Evolutionary conservation across 2,329 filamentous ascomycete genomes (phyloP), one percentile per base, ranked within the genome.

Genomic region (Colletotrichum cordylinicola): DNA sequence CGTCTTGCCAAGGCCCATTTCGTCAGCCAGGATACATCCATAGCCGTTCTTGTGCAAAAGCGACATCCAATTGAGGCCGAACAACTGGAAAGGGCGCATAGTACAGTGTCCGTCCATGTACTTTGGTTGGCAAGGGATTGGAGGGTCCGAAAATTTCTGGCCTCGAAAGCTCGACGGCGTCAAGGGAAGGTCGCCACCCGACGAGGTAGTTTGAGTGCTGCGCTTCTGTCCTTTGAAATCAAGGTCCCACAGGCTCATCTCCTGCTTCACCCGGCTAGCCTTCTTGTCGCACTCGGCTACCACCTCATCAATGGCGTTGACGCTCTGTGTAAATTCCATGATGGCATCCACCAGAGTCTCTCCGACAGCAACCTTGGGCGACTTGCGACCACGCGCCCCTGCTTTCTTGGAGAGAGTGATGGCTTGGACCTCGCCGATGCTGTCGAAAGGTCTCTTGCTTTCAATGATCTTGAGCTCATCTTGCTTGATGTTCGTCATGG

Each of bases 1-100:
- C 1, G 97, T 99, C 88, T 99, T 99, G 61, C 97, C 97, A 55
- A 96, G 88, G 67, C 95, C 97, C 97, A 99, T 99, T 82, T 99
- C 97, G 82, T 99, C 97, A 2, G 97, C 97, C 21, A 99, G 88
- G 72, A 99, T 98, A 77, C 96, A 96, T 61, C 95, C 96, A 67
- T 98, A 90, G 33, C 93, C 90, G 74, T 94, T 93, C 68, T 93
- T 90, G 86, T 95, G 98, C 16, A 99, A 89, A 61, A 98, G 86
- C 71, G 93, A 92, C 81, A 99, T 90, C 97, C 97, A 99, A 82
- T 98, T 98, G 67, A 99, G 90, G 6, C 97, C 97, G 35, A 98
- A 95, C 24, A 98, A 87, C 82, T 99, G 97, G 81, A 98, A 98
- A 43, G 97, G 93, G 82, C 98, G 98, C 88, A 99, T 92, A 52